phyloP scores from a whole-genome alignment of 805 yeast genomes.

The Wickerhamomyces chambardii region DNA sequence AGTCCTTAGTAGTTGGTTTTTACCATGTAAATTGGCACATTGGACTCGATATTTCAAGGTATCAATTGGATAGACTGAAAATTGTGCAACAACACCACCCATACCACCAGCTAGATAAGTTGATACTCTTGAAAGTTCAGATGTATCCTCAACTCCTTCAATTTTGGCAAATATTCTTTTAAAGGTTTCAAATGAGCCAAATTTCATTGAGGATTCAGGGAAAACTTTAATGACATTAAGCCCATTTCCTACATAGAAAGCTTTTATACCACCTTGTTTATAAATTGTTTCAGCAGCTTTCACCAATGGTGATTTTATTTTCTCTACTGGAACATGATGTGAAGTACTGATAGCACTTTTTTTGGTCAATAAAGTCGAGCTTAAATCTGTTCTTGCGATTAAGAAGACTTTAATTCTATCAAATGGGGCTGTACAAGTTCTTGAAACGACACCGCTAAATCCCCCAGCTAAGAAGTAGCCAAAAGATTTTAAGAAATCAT shows the following conservation, averaged over 20 bases:
- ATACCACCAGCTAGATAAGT: slow-evolving; percentile 93
- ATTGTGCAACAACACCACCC: slow-evolving; percentile 92
- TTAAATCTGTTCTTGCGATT: slow-evolving; percentile 81
- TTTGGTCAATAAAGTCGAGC: slow-evolving; percentile 59
- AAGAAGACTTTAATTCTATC: slow-evolving; percentile 91
- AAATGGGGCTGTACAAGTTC: slow-evolving; percentile 96
- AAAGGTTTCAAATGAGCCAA: slow-evolving; percentile 88
- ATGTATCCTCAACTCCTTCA: slow-evolving; percentile 68
- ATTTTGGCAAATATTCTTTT: slow-evolving; percentile 63
- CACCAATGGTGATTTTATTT: slow-evolving; percentile 63
- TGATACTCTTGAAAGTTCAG: slow-evolving; percentile 62
- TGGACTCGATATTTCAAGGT: slow-evolving; percentile 90
- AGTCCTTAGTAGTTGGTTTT: slow-evolving; percentile 46
- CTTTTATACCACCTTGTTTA: slow-evolving; percentile 78
- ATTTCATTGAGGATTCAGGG: slow-evolving; percentile 96
- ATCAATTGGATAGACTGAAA: slow-evolving; percentile 91
- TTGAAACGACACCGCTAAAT: slow-evolving; percentile 86
- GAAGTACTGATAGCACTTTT: slow-evolving; percentile 37
- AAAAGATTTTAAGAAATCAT: slow-evolving; percentile 71
- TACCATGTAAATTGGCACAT: slow-evolving; percentile 68
- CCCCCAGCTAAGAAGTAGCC: slow-evolving; percentile 96
- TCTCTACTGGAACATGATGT: slow-evolving; percentile 24
- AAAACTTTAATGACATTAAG: slow-evolving; percentile 87
- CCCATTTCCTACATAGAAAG: slow-evolving; percentile 95
- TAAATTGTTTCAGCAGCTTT: slow-evolving; percentile 79